These are phyloP conservation scores for Cercospora nicotianae DNA, from an alignment of 2,329 filamentous ascomycete genomes.

Conservation along the genomic window DNA sequence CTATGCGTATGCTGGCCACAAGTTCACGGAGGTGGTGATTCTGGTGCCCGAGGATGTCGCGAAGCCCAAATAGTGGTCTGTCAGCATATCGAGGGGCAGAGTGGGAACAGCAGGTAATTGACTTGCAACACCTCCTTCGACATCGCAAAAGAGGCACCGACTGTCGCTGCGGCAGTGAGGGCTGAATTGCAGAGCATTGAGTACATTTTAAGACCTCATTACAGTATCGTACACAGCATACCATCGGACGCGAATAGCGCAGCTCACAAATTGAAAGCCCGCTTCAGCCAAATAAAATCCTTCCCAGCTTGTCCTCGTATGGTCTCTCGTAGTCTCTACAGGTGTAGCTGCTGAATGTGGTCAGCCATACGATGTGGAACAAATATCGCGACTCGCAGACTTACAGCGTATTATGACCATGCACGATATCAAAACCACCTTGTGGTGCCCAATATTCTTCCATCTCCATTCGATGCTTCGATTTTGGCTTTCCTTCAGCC, in stretches of 20 bases:
- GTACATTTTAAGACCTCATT: background rate
- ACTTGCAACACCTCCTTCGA: background rate
- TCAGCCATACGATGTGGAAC: background rate
- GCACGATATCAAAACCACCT: conserved; percentile 24
- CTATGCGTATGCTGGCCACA: conserved; percentile 18
- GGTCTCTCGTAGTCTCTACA: background rate
- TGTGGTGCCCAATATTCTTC: conserved; percentile 42
- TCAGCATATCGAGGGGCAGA: background rate
- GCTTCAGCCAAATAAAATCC: background rate
- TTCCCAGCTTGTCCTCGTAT: background rate
- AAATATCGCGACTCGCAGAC: background rate
- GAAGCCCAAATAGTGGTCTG: background rate
- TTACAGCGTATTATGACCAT: conserved; percentile 5
- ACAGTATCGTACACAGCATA: background rate
- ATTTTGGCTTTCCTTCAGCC: conserved; percentile 55
- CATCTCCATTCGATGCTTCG: conserved; percentile 54
- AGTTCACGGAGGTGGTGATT: conserved; percentile 18
- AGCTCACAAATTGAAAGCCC: background rate
- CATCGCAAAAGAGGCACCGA: background rate
- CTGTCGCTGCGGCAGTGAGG: background rate
- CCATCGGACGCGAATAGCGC: background rate
- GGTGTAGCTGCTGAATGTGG: background rate
- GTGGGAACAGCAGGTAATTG: too few relatives aligned
- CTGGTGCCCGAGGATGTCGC: conserved; percentile 1
- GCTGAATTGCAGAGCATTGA: background rate